Percentiles rank a stretch among this genome's conserved stretches.
Evolutionary conservation across 2,329 filamentous ascomycete species (phyloP).

Genomic region (Alternaria tenuissima): DNA sequence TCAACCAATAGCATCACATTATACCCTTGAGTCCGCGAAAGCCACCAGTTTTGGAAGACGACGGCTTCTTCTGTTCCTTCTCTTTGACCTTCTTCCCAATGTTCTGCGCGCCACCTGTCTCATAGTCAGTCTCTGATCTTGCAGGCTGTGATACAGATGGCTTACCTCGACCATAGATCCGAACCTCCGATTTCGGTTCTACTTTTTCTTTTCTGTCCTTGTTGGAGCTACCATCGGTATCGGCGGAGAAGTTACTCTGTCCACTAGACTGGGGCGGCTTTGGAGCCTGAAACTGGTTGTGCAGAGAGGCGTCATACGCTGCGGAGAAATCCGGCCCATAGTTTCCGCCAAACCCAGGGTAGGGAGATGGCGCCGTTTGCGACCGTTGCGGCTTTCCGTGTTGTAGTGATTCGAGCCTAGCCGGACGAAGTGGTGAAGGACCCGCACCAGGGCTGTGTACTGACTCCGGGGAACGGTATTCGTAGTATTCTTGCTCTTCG

Average conservation of each 20-base stretch:
- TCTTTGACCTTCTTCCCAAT: constrained; percentile 63
- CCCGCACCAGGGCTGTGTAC: constrained; percentile 30
- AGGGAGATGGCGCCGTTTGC: constrained; percentile 30
- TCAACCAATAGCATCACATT: constrained; percentile 33
- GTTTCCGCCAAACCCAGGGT: constrained; percentile 35
- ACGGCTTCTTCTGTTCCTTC: constrained; percentile 56
- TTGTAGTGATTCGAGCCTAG: constrained; percentile 42
- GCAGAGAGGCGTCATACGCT: constrained; percentile 44
- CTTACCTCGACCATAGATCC: constrained; percentile 65
- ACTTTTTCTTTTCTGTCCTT: constrained; percentile 55
- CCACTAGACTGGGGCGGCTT: constrained; percentile 42
- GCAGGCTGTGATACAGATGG: constrained; percentile 13
- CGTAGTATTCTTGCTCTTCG: constrained; percentile 43
- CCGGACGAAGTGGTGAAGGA: constrained; percentile 33
- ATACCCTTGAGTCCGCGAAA: constrained; percentile 53
- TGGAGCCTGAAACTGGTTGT: constrained; percentile 34
- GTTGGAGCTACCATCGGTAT: constrained; percentile 46
- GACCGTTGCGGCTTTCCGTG: constrained; percentile 29
- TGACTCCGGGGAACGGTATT: constrained; percentile 43
- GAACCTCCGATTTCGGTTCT: constrained; percentile 58
- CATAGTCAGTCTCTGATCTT: constrained; percentile 44
- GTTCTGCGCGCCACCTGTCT: constrained; percentile 61
- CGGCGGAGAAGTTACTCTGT: constrained; percentile 53
- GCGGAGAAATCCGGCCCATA: constrained; percentile 38
- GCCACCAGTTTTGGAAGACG: constrained; percentile 50